A percentile compares a stretch with the other conserved stretches of the same genome.
Evolutionary conservation across 2,329 filamentous ascomycete species (phyloP).

Genomic region (Curvularia eragrostidis): DNA sequence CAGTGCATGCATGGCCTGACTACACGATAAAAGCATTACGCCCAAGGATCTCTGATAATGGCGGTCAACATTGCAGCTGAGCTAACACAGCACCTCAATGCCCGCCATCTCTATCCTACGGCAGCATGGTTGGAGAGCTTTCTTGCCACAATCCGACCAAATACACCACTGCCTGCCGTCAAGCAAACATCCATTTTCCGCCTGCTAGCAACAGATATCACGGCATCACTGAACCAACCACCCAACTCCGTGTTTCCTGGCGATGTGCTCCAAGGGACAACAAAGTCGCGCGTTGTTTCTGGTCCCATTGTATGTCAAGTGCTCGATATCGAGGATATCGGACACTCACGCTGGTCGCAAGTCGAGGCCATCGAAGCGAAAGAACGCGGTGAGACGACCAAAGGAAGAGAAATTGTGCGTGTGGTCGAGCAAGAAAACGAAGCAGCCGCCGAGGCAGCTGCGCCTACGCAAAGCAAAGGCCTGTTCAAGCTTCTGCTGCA

Average conservation of each 20-base stretch:
- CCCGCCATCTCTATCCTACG: conserved; percentile 63
- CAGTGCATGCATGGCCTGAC: background rate
- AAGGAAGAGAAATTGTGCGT: conserved; percentile 82
- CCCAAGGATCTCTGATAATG: conserved; percentile 24
- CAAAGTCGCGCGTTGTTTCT: conserved; percentile 63
- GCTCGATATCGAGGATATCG: conserved; percentile 83
- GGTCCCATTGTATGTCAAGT: conserved; percentile 79
- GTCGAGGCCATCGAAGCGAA: conserved; percentile 79
- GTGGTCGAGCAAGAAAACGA: conserved; percentile 64
- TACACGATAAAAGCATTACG: background rate
- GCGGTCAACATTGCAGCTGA: conserved; percentile 42
- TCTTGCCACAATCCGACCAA: conserved; percentile 61
- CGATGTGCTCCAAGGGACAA: conserved; percentile 61
- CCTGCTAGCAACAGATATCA: conserved; percentile 79
- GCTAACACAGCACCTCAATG: conserved; percentile 61
- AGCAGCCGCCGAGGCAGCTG: conserved; percentile 32
- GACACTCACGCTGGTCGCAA: conserved; percentile 82
- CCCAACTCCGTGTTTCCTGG: conserved; percentile 62
- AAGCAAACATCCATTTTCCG: conserved; percentile 82
- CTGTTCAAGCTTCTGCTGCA: conserved; percentile 85
- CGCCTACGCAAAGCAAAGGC: conserved; percentile 53
- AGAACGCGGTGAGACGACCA: conserved; percentile 74
- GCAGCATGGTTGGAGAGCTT: conserved; percentile 70
- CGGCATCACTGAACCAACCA: conserved; percentile 59
- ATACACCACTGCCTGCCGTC: conserved; percentile 71